Evolutionary conservation across 2,329 filamentous ascomycete genomes (phyloP).

Genomic region (Fusarium hainanense): DNA sequence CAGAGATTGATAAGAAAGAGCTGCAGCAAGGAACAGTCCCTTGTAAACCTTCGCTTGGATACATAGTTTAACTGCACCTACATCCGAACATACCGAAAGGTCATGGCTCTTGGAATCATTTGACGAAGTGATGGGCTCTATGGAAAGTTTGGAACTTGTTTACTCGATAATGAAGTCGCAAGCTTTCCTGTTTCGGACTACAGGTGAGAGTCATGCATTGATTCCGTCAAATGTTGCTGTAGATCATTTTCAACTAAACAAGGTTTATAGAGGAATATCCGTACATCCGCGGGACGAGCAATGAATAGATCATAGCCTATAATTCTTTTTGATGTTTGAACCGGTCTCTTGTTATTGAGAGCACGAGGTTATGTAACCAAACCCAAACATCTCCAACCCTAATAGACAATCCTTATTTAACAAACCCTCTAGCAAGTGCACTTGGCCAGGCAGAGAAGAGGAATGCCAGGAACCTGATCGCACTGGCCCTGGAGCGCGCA

Average conservation of each 20-base stretch:
- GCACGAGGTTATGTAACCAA: neutral
- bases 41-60: neutral
- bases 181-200: neutral
- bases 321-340: neutral
- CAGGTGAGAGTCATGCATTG: neutral
- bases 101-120: neutral
- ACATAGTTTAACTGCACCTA: neutral
- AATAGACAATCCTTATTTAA: neutral
- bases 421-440: neutral
- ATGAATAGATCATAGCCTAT: neutral
- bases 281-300: neutral
- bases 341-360: too few species aligned
- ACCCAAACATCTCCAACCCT: accelerated
- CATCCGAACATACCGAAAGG: neutral
- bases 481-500: neutral
- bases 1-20: neutral
- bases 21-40: neutral
- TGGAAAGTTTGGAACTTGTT: too few species aligned
- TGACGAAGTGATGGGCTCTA: neutral
- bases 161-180: neutral
- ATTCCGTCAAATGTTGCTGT: neutral
- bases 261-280: neutral
- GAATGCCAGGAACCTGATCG: neutral
- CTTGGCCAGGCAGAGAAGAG: constrained; percentile 6
- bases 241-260: neutral